Percentiles rank a stretch among this genome's conserved stretches.
phyloP scores from a whole-genome alignment of 768 basidiomycete species.

The Trametes elegans region DNA sequence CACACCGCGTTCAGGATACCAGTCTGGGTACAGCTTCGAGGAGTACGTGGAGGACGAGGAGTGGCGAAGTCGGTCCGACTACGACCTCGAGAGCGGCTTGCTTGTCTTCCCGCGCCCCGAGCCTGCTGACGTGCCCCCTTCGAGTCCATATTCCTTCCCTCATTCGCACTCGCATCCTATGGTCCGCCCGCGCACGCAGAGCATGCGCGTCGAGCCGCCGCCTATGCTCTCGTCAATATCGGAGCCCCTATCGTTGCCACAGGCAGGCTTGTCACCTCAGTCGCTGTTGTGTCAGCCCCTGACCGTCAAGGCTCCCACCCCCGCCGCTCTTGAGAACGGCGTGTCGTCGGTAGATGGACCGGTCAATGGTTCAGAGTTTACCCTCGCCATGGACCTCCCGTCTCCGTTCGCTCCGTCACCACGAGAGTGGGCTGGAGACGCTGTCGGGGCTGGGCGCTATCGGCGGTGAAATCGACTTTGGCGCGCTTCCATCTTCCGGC shows the following conservation, averaged over 20 bases:
- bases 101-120: constrained; percentile 9
- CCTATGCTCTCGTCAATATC: background rate
- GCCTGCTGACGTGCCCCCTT: background rate
- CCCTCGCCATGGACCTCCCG: constrained; percentile 26
- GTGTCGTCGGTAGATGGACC: background rate
- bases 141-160: background rate
- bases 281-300: constrained; percentile 14
- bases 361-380: constrained; percentile 19
- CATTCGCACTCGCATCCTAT: constrained; percentile 13
- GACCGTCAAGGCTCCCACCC: constrained; percentile 13
- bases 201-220: constrained; percentile 22
- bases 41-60: constrained; percentile 13
- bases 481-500: too few relatives aligned
- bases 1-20: background rate
- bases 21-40: constrained; percentile 6
- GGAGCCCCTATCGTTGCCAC: constrained; percentile 11
- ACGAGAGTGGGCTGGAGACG: constrained; percentile 8
- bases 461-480: background rate
- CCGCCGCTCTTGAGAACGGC: constrained; percentile 16
- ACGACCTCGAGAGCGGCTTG: constrained; percentile 15
- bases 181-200: constrained; percentile 26
- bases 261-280: constrained; percentile 9
- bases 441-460: background rate
- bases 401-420: constrained; percentile 6
- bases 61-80: constrained; percentile 10